These are phyloP conservation scores for Patellifolia procumbens DNA, from an alignment of 179 eudicot genomes.

Conservation along the genomic window DNA sequence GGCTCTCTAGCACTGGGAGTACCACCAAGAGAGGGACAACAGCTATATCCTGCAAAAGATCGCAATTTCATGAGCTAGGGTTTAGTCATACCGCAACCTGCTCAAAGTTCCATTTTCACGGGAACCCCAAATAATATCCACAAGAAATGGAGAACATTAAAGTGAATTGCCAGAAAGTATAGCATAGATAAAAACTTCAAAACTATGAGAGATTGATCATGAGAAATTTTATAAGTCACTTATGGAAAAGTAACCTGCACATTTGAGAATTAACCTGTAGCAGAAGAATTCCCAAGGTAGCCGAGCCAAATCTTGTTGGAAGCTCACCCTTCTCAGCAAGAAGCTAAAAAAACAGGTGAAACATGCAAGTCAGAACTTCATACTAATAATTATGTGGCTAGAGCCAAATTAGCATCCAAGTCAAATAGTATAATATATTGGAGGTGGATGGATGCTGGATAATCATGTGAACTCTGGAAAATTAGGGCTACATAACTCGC, in stretches of 20 bases:
- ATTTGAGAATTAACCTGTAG: constrained; percentile 64
- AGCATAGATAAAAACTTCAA: not conserved
- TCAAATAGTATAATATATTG: not conserved
- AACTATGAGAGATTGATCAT: not conserved
- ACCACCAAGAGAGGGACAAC: constrained; percentile 98
- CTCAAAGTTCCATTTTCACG: not conserved
- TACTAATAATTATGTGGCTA: not conserved
- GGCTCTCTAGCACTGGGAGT: constrained; percentile 96
- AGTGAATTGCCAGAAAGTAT: constrained; percentile 2
- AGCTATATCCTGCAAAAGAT: constrained; percentile 88
- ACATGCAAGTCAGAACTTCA: constrained; percentile 5
- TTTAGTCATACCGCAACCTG: not conserved
- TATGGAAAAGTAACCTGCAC: constrained; percentile 11
- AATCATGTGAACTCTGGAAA: not conserved
- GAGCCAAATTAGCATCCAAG: not conserved
- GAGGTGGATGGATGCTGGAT: not conserved
- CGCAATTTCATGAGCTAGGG: constrained; percentile 2
- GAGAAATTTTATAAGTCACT: not conserved
- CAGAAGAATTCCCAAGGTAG: constrained; percentile 95
- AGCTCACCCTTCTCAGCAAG: constrained; percentile 99
- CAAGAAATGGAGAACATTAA: not conserved
- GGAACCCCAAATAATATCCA: not conserved
- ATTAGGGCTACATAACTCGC: not conserved
- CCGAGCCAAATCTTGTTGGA: constrained; percentile 94
- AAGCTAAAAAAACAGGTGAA: constrained; percentile 60